Conservation (phyloP, 148 eudicot species). For the Rhododendron vialii region DNA sequence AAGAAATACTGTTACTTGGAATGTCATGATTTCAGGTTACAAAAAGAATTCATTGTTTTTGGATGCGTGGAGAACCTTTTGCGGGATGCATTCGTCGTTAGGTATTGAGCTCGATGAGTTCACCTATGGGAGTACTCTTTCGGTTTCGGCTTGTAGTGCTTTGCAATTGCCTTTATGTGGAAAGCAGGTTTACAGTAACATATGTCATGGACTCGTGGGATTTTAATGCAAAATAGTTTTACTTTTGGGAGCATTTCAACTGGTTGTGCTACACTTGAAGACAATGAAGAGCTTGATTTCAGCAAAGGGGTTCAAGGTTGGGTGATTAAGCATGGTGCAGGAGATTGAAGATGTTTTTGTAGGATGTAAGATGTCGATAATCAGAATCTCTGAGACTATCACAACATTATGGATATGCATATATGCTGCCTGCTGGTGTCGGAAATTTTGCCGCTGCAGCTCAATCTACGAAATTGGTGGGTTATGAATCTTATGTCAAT, state of each 20-base stretch:
- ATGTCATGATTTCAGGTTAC: constrained; percentile 54
- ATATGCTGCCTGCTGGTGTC: neutral
- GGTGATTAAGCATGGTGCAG: constrained; percentile 57
- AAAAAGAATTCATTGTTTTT: constrained; percentile 35
- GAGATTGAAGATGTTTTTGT: constrained; percentile 42
- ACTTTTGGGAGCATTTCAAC: constrained; percentile 60
- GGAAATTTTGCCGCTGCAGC: too few relatives aligned
- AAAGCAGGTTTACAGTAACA: constrained; percentile 44
- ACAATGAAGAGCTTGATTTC: constrained; percentile 25
- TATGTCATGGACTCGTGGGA: constrained; percentile 24
- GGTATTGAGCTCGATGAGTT: constrained; percentile 49
- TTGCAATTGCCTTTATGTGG: constrained; percentile 41
- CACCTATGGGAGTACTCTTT: constrained; percentile 61
- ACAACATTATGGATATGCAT: neutral
- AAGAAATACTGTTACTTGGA: constrained; percentile 51
- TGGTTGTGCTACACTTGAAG: constrained; percentile 53
- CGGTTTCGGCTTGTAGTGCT: constrained; percentile 46
- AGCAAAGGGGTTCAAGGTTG: constrained; percentile 71
- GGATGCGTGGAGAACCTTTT: constrained; percentile 60
- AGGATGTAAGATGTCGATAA: neutral
- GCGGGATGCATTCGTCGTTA: constrained; percentile 40
- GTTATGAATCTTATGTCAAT: too few relatives aligned
- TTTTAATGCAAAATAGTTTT: constrained; percentile 46
- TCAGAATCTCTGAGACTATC: neutral
- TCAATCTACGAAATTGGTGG: too few relatives aligned